Base-by-base conservation (phyloP, 225 moss, liverwort and hornwort species). In the Physcomitrellopsis africana region DNA sequence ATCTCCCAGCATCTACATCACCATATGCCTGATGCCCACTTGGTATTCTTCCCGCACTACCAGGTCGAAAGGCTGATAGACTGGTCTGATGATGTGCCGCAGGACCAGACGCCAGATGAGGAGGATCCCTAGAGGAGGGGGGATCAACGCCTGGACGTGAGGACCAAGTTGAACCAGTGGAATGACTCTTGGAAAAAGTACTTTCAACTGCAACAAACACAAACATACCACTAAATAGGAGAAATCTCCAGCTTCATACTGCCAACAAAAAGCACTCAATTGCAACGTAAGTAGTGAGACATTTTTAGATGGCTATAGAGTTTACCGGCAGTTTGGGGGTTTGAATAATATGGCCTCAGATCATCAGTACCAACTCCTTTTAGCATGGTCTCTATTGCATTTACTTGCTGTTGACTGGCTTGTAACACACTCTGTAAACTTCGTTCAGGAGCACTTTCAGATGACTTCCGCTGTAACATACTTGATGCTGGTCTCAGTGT, bases 391-490 rank as follows among this genome's bases (percentile, higher is more conserved):
- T 99, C 95, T 69, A 93, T 87, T 10, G 93, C 93, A 78, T 77
- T 86, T 23, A 93, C 92, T 79, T 92, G 95, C 74, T 93, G 91
- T 72, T 93, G 95, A 59, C 95, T 93, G 26, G 93, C 89, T 84
- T 92, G 90, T 63, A 99, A 77, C n/a, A 87, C 87, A 58, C 87
- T 91, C 37, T 93, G 90, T 67, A 88, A 72, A 65, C 76, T 82
- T 82, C 94, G 86, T 58, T 86, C 94, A 60, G 85, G 20, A 72
- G 63, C 72, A 71, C 83, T 74, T 13, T 92, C 94, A 44, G 72
- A 76, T 18, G 86, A 55, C 74, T 81, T 89, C 55, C 73, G 81
- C 58, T 87, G 81, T 59, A 80, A 78, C 57, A 83, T 51, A 32
- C 80, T 81, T 69, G 81, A 76, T 51, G 88, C 82, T 75, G 86